phyloP scores from a whole-genome alignment of 768 basidiomycete species.

The Ephemerocybe angulata region DNA sequence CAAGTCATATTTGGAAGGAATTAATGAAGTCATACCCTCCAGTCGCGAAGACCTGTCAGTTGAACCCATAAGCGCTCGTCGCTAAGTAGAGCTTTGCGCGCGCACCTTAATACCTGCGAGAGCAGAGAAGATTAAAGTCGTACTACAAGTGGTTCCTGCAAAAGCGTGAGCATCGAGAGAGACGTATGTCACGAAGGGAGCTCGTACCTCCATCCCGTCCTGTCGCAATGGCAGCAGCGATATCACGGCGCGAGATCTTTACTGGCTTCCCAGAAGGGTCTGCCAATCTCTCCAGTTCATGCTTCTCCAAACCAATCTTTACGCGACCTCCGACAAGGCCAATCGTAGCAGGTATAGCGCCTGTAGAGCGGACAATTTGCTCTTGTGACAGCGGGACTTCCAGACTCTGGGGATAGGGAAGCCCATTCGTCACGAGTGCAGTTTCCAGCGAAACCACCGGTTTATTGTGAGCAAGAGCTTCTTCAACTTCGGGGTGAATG shows the following conservation, averaged over 20 bases:
- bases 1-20: background rate
- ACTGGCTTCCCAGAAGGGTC: constrained; percentile 43
- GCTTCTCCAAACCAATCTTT: constrained; percentile 73
- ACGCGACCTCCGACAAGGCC: constrained; percentile 79
- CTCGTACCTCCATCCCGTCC: constrained; percentile 67
- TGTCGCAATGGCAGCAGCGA: constrained; percentile 68
- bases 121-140: constrained; percentile 71
- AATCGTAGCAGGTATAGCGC: constrained; percentile 88
- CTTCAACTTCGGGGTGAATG: constrained; percentile 77
- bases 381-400: constrained; percentile 72
- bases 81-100: background rate
- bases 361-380: constrained; percentile 64
- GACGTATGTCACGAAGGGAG: background rate
- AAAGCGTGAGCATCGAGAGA: constrained; percentile 11
- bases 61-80: too few species aligned
- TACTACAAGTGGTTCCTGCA: constrained; percentile 65
- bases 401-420: constrained; percentile 77
- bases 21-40: constrained; percentile 64
- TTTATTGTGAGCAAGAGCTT: constrained; percentile 61
- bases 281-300: constrained; percentile 68
- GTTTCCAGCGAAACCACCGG: constrained; percentile 91
- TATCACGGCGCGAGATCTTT: constrained; percentile 78
- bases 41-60: constrained; percentile 74
- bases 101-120: constrained; percentile 81
- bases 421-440: constrained; percentile 88